A percentile compares a stretch with the other conserved stretches of the same genome.
Conservation (phyloP, 768 basidiomycete genomes). For the Kwoniella bestiolae region DNA sequence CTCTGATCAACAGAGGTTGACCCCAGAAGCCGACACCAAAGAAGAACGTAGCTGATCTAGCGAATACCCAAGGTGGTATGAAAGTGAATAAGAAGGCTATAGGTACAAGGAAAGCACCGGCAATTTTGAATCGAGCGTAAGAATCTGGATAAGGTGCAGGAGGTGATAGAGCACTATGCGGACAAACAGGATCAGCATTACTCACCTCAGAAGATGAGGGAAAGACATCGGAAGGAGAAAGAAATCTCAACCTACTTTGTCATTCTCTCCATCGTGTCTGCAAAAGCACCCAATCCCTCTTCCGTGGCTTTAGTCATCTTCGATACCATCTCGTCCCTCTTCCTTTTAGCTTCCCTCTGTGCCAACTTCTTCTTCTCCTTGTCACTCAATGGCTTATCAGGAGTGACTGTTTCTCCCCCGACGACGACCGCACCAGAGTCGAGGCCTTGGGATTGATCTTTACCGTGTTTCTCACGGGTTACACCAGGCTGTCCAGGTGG, state of each 20-base stretch:
- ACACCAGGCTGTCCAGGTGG: constrained; percentile 20
- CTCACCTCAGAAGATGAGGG: neutral
- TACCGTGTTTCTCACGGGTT: constrained; percentile 2
- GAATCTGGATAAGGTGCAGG: constrained; percentile 55
- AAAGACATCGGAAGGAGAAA: neutral
- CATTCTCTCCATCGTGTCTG: constrained; percentile 56
- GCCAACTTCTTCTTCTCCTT: constrained; percentile 53
- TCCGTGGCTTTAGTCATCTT: constrained; percentile 57
- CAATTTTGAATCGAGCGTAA: constrained; percentile 57
- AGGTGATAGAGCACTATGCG: constrained; percentile 55
- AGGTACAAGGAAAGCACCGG: constrained; percentile 55
- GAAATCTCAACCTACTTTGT: constrained; percentile 51
- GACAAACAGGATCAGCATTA: neutral
- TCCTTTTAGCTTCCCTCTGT: constrained; percentile 53
- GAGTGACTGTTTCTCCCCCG: constrained; percentile 33
- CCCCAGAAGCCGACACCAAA: constrained; percentile 59
- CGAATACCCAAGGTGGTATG: constrained; percentile 56
- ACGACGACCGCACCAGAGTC: constrained; percentile 45
- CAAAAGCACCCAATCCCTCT: constrained; percentile 56
- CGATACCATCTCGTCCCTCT: constrained; percentile 57
- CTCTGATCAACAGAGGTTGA: constrained; percentile 56
- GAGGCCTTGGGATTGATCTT: constrained; percentile 31
- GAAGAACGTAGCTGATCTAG: constrained; percentile 51
- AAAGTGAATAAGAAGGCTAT: constrained; percentile 52
- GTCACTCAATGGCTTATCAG: constrained; percentile 40